Base-by-base conservation (phyloP, 148 eudicot genomes). In the Chenopodium quinoa region DNA sequence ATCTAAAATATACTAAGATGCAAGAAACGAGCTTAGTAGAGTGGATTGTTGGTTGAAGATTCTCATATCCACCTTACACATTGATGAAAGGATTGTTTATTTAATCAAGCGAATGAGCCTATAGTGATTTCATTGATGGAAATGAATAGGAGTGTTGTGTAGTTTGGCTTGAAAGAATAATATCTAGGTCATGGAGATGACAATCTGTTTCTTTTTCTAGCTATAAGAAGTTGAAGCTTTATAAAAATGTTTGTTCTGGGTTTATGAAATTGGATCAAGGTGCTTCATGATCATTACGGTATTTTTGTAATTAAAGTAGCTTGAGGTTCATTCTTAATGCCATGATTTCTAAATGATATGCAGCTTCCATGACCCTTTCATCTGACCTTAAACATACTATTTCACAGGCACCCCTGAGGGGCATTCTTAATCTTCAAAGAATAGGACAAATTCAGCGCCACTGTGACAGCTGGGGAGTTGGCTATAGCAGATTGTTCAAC, bases 321-420 rank as follows among this genome's bases (percentile, higher is more conserved):
- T 50, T 50, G 54, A 50, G 54, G 54, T 2, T 2, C 16, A 50
- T 50, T 50, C 54, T 11, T 67, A 71, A 40, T 23, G 70, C 32
- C 8, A 44, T 46, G 46, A 7, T 65, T 54, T 25, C 12, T 37
- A 25, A 48, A 76, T 7, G 32, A 29, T 74, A 22, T 27, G 29
- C 9, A 47, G n/a, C 63, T 74, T 16, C 25, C 37, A 37, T 70
- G 47, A 25, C 23, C 70, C 4, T 56, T 76, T 46, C 58, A 27
- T 77, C 69, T 70, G 63, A 82, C 68, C n/a, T 14, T 29, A 52
- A 25, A 69, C 16, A 46, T 72, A 54, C 23, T 52, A 54, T 82
- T 76, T 52, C 71, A 73, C 81, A 94, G 98, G 95, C 88, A 84
- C 91, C 92, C 88, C 81, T 90, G 48, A 94, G 87, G 90, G 91